Percentiles rank a stretch among this genome's conserved stretches.
Evolutionary conservation across 495 filamentous ascomycete species (phyloP).

Genomic region (Wilcoxina mikolae): DNA sequence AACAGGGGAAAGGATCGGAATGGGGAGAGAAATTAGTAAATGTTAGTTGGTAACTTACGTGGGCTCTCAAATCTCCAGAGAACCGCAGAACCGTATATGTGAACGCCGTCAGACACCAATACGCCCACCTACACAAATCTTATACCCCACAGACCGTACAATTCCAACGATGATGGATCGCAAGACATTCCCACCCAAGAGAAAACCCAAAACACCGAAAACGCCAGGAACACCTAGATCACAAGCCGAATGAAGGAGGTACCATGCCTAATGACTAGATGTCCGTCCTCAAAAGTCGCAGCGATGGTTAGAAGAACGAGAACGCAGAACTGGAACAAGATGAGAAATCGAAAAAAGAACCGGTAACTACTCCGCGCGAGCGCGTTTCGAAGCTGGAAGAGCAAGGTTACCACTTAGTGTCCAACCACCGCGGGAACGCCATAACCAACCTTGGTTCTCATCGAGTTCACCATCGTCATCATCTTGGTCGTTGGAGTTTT

Average conservation of each 20-base stretch:
- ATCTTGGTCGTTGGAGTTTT: background rate
- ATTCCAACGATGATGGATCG: background rate
- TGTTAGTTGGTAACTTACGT: conserved; percentile 5
- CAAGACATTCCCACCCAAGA: background rate
- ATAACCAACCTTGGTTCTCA: conserved; percentile 7
- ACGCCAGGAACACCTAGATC: background rate
- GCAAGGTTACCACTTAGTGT: background rate
- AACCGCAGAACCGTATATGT: background rate
- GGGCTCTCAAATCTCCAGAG: background rate
- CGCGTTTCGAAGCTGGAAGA: conserved; percentile 5
- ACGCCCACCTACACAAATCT: background rate
- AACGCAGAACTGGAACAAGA: background rate
- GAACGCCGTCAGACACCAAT: background rate
- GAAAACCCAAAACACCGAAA: background rate
- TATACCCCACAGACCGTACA: background rate
- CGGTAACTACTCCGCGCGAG: conserved; percentile 6
- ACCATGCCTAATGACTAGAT: background rate
- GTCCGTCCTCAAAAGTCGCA: background rate
- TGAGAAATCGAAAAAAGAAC: background rate
- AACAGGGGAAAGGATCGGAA: background rate
- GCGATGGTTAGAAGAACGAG: background rate
- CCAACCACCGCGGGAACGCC: background rate
- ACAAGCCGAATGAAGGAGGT: background rate
- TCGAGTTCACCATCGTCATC: conserved; percentile 3
- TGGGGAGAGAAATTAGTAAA: background rate